Percentiles rank a stretch among this genome's conserved stretches.
These are phyloP conservation scores for Phytophthora melonis DNA, from an alignment of 352 stramenopile genomes.

Conservation along the genomic window DNA sequence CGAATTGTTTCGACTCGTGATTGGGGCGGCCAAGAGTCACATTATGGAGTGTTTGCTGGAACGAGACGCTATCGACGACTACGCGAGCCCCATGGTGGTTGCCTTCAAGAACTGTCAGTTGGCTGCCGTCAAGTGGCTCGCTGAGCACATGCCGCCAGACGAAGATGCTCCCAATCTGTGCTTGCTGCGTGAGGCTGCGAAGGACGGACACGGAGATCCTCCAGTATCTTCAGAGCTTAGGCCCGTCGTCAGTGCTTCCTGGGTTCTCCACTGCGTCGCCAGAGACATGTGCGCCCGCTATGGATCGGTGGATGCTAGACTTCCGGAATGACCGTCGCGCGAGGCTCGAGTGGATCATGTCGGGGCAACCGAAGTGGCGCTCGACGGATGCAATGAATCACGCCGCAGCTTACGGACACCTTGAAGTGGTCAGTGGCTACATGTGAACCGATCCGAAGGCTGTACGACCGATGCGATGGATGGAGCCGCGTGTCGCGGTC, in stretches of 20 bases:
- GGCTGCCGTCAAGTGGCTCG: background rate
- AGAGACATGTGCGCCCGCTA: background rate
- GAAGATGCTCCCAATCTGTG: background rate
- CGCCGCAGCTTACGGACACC: background rate
- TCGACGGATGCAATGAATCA: background rate
- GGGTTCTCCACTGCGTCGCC: no score
- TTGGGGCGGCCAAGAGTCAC: background rate
- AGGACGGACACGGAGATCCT: no score
- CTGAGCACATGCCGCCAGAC: background rate
- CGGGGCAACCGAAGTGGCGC: background rate
- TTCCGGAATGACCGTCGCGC: no score
- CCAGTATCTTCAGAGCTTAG: no score
- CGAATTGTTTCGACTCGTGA: background rate
- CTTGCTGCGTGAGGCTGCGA: background rate
- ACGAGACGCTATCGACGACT: background rate
- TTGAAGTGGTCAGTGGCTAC: background rate
- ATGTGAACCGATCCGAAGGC: background rate
- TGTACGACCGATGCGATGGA: background rate
- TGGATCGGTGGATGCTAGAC: no score
- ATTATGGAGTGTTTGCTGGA: background rate
- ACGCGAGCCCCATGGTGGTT: background rate
- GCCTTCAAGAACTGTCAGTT: background rate
- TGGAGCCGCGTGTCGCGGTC: background rate
- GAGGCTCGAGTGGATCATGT: no score
- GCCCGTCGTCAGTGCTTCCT: no score